Conservation (phyloP, 2,329 filamentous ascomycete species). For the Phialophora expanda region DNA sequence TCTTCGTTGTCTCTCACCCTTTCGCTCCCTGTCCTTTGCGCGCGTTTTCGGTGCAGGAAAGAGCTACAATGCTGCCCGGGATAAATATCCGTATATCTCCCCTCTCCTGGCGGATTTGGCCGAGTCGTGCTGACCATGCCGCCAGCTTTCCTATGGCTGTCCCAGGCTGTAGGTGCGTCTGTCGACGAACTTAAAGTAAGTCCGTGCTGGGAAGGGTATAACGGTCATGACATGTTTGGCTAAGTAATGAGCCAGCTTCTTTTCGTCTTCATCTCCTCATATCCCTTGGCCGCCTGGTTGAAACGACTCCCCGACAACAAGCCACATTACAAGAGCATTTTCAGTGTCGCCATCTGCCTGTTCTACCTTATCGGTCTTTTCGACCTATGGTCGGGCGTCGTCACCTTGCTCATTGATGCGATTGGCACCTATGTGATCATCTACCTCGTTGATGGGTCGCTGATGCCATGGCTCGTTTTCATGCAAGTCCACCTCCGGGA, state of each 20-base stretch:
- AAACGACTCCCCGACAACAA: slow-evolving; percentile 88
- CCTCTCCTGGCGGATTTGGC: slow-evolving; percentile 4
- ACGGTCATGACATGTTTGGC: not conserved
- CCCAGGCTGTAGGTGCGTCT: slow-evolving; percentile 64
- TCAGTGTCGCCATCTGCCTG: slow-evolving; percentile 77
- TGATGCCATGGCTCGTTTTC: slow-evolving; percentile 98
- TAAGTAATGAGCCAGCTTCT: slow-evolving; percentile 62
- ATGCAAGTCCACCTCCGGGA: slow-evolving; percentile 3
- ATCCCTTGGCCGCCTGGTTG: slow-evolving; percentile 83
- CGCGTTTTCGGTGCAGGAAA: not conserved
- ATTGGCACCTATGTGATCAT: slow-evolving; percentile 82
- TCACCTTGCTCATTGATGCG: slow-evolving; percentile 79
- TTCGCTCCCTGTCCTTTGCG: not conserved
- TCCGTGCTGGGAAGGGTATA: not conserved
- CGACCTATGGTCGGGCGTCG: slow-evolving; percentile 82
- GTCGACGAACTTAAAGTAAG: slow-evolving; percentile 71
- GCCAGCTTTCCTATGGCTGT: slow-evolving; percentile 67
- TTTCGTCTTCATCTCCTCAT: slow-evolving; percentile 86
- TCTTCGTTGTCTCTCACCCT: slow-evolving; percentile 4
- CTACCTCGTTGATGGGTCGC: slow-evolving; percentile 79
- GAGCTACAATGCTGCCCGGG: slow-evolving; percentile 64
- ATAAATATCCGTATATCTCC: slow-evolving; percentile 62
- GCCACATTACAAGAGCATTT: slow-evolving; percentile 84
- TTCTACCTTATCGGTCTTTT: slow-evolving; percentile 96
- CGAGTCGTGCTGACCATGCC: slow-evolving; percentile 12